These are phyloP conservation scores for Elongisporangium undulatum DNA, from an alignment of 352 stramenopile genomes.

Conservation along the genomic window DNA sequence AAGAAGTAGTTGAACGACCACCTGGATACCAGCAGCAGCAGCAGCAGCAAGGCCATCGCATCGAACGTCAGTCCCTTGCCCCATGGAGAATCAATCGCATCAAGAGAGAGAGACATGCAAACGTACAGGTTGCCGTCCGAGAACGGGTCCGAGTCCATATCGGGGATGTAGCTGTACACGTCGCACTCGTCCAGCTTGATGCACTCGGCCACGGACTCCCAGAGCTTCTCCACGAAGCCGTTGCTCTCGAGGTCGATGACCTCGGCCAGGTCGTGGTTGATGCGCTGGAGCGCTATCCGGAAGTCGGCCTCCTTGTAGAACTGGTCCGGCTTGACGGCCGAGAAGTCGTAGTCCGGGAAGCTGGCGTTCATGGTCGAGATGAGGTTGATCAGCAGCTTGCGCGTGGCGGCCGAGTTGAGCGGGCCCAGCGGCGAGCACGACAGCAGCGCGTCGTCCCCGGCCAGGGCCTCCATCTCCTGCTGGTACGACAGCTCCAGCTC, in stretches of 20 bases:
- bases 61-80: neutral
- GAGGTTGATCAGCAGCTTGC: slow-evolving; percentile 90
- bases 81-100: neutral
- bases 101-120: neutral
- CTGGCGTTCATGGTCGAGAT: slow-evolving; percentile 94
- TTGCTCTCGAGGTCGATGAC: slow-evolving; percentile 96
- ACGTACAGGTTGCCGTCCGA: slow-evolving; percentile 85
- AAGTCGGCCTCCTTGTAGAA: slow-evolving; percentile 88
- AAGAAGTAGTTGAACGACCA: slow-evolving; percentile 97
- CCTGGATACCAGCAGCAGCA: slow-evolving; percentile 21
- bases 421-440: slow-evolving; percentile 75
- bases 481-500: slow-evolving; percentile 86
- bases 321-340: slow-evolving; percentile 82
- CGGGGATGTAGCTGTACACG: slow-evolving; percentile 92
- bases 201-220: slow-evolving; percentile 87
- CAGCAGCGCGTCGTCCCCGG: slow-evolving; percentile 33
- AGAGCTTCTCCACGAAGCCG: slow-evolving; percentile 98
- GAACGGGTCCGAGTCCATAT: slow-evolving; percentile 93
- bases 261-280: slow-evolving; percentile 87
- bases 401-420: slow-evolving; percentile 66
- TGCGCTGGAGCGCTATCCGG: slow-evolving; percentile 78
- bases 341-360: slow-evolving; percentile 94
- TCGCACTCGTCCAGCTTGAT: slow-evolving; percentile 89
- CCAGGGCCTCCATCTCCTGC: slow-evolving; percentile 55
- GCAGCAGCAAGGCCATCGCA: slow-evolving; percentile 3